Base-by-base conservation (phyloP, 805 yeast species). In the Candida sonorensis region DNA sequence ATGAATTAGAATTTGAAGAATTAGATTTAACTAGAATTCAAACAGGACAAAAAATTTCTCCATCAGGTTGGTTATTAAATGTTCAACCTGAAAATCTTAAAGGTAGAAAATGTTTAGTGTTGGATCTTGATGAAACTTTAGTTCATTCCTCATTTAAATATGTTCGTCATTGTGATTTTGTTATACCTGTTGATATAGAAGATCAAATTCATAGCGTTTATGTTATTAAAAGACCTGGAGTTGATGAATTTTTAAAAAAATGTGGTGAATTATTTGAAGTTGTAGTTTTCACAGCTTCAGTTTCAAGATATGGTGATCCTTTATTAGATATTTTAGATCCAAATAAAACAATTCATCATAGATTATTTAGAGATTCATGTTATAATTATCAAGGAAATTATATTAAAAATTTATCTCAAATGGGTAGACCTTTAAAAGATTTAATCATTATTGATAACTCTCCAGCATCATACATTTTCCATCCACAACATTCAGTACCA, bases 401-500 rank as follows among this genome's bases (percentile, higher is more conserved):
- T 57, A 86, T 92, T 55, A 92, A 92, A 62, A 90, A 92, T 55
- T 67, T 92, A 45, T 79, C 95, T 5, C 97, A 86, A 57, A 76
- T 92, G 46, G 99, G 99, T 10, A 70, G 99, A 49, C 96, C 96
- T 3, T 64, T 92, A 40, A 62, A 72, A 35, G 94, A 87, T 44
- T 66, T 82, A 27, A 87, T 92, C 36, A 92, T 92, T 44, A 77
- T 92, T 43, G 99, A 92, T 64, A 92, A 92, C 59, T 88, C 97
- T 3, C 97, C 99, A 1, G 95, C 97, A 3, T 85, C 96, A n/a
- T 92, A 92, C 59, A 79, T 90, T 35, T 84, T 92, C 67, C 97
- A 92, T 55, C 99, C 98, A 14, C 94, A 86, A 57, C 96, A 92
- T 62, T 94, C 97, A 7, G 81, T 92, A 18, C 99, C 99, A 16